A percentile compares a stretch with the other conserved stretches of the same genome.
phyloP scores from a whole-genome alignment of 345 rosid genomes.

The Isatis tinctoria region DNA sequence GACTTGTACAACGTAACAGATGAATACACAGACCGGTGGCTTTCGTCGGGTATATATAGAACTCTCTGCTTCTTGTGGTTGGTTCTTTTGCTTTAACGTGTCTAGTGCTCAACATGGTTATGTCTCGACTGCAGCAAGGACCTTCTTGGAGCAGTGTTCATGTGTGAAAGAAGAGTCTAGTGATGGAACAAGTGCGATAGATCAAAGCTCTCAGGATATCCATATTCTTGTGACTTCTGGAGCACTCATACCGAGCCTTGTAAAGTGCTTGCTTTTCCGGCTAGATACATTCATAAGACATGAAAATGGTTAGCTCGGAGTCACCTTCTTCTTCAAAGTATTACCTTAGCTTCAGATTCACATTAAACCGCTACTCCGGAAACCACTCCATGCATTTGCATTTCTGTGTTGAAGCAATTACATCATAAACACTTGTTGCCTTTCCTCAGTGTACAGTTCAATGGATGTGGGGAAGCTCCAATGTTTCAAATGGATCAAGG shows the following conservation, averaged over 20 bases:
- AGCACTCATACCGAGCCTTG: slow-evolving; percentile 83
- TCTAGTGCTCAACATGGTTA: background rate
- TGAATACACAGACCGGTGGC: slow-evolving; percentile 76
- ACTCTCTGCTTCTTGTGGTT: slow-evolving; percentile 12
- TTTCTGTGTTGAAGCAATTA: background rate
- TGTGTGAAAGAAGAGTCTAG: slow-evolving; percentile 38
- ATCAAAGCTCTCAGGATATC: slow-evolving; percentile 34
- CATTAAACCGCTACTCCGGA: background rate
- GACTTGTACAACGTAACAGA: slow-evolving; percentile 72
- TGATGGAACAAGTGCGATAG: slow-evolving; percentile 15
- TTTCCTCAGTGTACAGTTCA: slow-evolving; percentile 64
- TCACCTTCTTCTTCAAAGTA: background rate
- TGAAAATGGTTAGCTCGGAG: slow-evolving; percentile 54
- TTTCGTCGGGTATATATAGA: slow-evolving; percentile 64
- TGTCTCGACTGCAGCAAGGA: slow-evolving; percentile 51
- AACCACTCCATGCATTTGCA: background rate
- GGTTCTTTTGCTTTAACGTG: background rate
- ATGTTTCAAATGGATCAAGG: slow-evolving; percentile 71
- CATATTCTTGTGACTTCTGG: slow-evolving; percentile 88
- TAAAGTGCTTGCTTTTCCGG: slow-evolving; percentile 78
- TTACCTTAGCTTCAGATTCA: background rate
- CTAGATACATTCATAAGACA: slow-evolving; percentile 53
- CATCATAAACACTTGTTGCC: background rate
- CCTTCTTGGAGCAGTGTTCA: slow-evolving; percentile 68
- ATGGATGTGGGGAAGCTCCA: slow-evolving; percentile 77